Evolutionary conservation across 176 grass and related monocot species (phyloP).

Genomic region (Aechmea fasciata): DNA sequence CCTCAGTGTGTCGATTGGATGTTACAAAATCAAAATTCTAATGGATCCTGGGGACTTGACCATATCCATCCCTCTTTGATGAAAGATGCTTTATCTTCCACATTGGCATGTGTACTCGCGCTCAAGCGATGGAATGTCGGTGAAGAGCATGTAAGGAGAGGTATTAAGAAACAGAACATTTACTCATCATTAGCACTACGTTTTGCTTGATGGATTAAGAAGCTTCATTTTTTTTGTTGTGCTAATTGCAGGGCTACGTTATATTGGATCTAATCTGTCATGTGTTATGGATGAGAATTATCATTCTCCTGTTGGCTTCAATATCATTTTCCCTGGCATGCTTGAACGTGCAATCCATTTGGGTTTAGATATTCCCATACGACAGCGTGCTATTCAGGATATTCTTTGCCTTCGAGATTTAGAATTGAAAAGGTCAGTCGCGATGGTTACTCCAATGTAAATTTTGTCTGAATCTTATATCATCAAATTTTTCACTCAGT

Average conservation of each 20-base stretch:
- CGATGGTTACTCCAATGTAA: neutral
- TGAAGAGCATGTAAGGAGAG: constrained; percentile 43
- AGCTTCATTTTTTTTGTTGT: neutral
- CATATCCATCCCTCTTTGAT: constrained; percentile 9
- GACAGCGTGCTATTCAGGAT: constrained; percentile 14
- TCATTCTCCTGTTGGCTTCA: constrained; percentile 53
- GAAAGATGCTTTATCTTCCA: constrained; percentile 45
- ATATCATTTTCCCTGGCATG: constrained; percentile 55
- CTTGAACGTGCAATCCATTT: constrained; percentile 42
- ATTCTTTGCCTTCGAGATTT: constrained; percentile 30
- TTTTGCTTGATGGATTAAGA: neutral
- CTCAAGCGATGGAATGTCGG: constrained; percentile 63
- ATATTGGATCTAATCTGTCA: constrained; percentile 44
- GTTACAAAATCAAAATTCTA: constrained; percentile 26
- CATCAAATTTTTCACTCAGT: no score
- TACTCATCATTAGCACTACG: neutral
- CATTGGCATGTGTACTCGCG: constrained; percentile 63
- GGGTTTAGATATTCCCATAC: constrained; percentile 35
- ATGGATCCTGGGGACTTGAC: constrained; percentile 43
- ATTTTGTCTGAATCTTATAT: neutral
- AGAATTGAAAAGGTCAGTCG: constrained; percentile 49
- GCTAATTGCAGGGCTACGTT: constrained; percentile 34
- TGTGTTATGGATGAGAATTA: constrained; percentile 30
- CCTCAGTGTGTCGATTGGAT: constrained; percentile 34
- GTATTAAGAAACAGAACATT: constrained; percentile 19